A percentile compares a stretch with the other conserved stretches of the same genome.
Evolutionary conservation across 306 rosid species (phyloP).

Genomic region (Pterocarpus macrocarpus): DNA sequence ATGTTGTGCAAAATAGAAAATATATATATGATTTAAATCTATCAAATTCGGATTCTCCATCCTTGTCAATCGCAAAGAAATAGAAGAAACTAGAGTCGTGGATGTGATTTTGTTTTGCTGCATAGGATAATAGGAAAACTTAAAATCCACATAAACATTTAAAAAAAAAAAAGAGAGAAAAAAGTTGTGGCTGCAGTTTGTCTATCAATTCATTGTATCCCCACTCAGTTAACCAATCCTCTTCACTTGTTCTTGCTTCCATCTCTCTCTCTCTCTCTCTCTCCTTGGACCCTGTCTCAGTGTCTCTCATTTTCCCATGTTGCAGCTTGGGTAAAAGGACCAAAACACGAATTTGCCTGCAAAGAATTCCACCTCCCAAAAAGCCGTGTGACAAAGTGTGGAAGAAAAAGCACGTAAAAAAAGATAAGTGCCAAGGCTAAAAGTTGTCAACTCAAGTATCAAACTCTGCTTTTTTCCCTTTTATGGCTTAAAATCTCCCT

Average conservation of each 20-base stretch:
- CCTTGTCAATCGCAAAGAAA: slow-evolving; percentile 56
- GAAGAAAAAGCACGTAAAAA: slow-evolving; percentile 15
- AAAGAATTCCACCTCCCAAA: slow-evolving; percentile 16
- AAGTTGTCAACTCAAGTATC: slow-evolving; percentile 45
- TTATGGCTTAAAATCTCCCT: slow-evolving; percentile 45
- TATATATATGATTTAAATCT: background rate
- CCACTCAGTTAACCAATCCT: slow-evolving; percentile 63
- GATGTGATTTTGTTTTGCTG: slow-evolving; percentile 61
- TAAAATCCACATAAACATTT: slow-evolving; percentile 37
- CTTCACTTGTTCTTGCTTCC: slow-evolving; percentile 44
- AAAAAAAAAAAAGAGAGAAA: background rate
- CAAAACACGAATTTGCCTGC: slow-evolving; percentile 15
- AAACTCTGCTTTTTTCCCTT: slow-evolving; percentile 42
- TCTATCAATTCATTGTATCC: slow-evolving; percentile 67
- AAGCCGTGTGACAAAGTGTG: slow-evolving; percentile 38
- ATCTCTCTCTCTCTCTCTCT: slow-evolving; percentile 37
- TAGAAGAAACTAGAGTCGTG: slow-evolving; percentile 64
- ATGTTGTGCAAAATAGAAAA: background rate
- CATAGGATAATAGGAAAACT: slow-evolving; percentile 51
- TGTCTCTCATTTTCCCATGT: slow-evolving; percentile 34
- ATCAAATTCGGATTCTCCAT: slow-evolving; percentile 44
- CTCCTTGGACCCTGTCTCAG: slow-evolving; percentile 31
- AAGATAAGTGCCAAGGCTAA: slow-evolving; percentile 45
- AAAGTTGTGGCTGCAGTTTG: slow-evolving; percentile 76
- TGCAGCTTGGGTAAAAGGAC: slow-evolving; percentile 60